These are phyloP conservation scores for Coniochaeta pulveracea DNA, from an alignment of 2,329 filamentous ascomycete species.

Conservation along the genomic window DNA sequence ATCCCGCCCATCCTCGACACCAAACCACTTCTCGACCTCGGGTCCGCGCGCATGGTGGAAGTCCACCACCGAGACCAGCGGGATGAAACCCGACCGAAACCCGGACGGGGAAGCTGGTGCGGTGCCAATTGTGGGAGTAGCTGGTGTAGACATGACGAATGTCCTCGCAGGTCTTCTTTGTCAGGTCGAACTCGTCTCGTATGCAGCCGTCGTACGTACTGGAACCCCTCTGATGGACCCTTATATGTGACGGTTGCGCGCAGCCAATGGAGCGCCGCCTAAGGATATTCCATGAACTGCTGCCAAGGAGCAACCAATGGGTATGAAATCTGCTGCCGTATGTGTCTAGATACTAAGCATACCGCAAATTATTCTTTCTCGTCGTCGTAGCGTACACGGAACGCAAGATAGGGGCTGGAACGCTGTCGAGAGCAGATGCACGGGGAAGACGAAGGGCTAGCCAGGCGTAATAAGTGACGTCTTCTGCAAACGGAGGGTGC, in stretches of 20 bases:
- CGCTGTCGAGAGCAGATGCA: too few relatives aligned
- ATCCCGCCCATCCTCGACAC: constrained; percentile 60
- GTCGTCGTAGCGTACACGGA: too few relatives aligned
- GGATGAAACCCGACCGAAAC: constrained; percentile 36
- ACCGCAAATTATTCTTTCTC: too few relatives aligned
- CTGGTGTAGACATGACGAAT: constrained; percentile 7
- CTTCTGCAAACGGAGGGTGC: too few relatives aligned
- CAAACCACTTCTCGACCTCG: constrained; percentile 90
- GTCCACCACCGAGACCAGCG: constrained; percentile 69
- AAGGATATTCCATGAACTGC: constrained; percentile 2
- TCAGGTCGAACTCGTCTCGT: not conserved
- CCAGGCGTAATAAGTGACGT: too few relatives aligned
- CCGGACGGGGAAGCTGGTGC: not conserved
- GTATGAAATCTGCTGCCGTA: not conserved
- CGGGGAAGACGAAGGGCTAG: too few relatives aligned
- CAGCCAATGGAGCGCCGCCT: not conserved
- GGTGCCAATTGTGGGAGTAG: constrained; percentile 8
- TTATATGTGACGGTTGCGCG: too few relatives aligned
- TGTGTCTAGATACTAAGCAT: too few relatives aligned
- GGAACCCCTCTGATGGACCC: too few relatives aligned
- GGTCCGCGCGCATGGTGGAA: constrained; percentile 82
- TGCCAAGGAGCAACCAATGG: constrained; percentile 1
- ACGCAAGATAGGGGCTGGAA: too few relatives aligned
- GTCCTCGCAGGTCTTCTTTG: not conserved
- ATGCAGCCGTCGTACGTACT: not conserved